Base-by-base conservation (phyloP, 1,139 yeast genomes). In the Blastobotrys ciferrii region DNA sequence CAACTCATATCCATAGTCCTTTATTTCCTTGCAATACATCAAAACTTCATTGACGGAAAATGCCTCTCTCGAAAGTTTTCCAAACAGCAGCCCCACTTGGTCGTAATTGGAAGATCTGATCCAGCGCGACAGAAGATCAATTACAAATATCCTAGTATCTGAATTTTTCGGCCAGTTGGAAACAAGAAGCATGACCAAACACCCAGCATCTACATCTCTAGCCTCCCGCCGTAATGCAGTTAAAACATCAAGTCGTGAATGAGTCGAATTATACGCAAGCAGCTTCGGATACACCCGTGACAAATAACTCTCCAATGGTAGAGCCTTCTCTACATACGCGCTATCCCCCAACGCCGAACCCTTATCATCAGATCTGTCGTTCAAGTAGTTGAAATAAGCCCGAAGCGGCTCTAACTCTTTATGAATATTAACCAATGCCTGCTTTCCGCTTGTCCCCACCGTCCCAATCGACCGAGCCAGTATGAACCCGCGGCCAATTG, bases 21-120 rank as follows among this genome's bases (percentile, higher is more conserved):
- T 31, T 25, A 49, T 30, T 2, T 37, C 38, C n/a, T 33, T 31
- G 13, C 25, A 15, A 35, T 42, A 49, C n/a, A 42, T 20, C 23
- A 36, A n/a, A 5, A 49, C 25, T 23, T 36, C 40, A 12, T 14
- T 19, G 14, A 18, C 28, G 18, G 28, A 17, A 15, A 36, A 36
- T 4, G 40, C 17, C 4, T 3, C 7, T 13, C 18, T 9, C 7
- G n/a, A 11, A 11, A 36, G 40, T 9, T 15, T 18, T 15, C 9
- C 5, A 23, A 23, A 23, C 9, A 23, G 28, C 28, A 9, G 9
- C 28, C 9, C 28, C 9, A 9, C 28, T 9, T 23, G 28, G 9
- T 23, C 28, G 9, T 23, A 23, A 9, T 23, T 23, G 5, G 28
- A 23, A 9, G 5, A 6, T 9, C 9, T 7, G n/a, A 36, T 36